phyloP scores from a whole-genome alignment of 106 monocot genomes.

The Posidonia australis region DNA sequence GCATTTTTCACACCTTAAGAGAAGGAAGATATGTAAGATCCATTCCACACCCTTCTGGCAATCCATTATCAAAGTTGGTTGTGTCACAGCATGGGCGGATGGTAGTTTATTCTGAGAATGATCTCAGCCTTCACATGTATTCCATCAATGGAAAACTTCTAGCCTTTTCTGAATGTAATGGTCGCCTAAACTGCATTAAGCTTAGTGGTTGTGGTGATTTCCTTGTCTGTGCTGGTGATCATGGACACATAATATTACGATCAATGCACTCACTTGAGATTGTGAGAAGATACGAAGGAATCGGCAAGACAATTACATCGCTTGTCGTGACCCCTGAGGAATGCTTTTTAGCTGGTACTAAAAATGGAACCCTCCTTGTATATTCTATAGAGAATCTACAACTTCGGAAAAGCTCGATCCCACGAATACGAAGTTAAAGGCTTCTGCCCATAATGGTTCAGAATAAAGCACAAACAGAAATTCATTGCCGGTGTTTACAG shows the following conservation, averaged over 20 bases:
- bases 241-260: slow-evolving; percentile 79
- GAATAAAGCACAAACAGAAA: neutral
- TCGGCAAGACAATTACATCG: slow-evolving; percentile 75
- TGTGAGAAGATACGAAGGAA: slow-evolving; percentile 66
- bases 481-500: neutral
- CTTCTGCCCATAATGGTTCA: slow-evolving; percentile 15
- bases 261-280: slow-evolving; percentile 94
- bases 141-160: slow-evolving; percentile 82
- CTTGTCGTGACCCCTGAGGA: slow-evolving; percentile 84
- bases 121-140: slow-evolving; percentile 87
- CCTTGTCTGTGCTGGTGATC: slow-evolving; percentile 89
- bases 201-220: slow-evolving; percentile 85
- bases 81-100: slow-evolving; percentile 70
- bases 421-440: slow-evolving; percentile 33
- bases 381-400: slow-evolving; percentile 93
- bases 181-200: slow-evolving; percentile 78
- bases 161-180: slow-evolving; percentile 73
- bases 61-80: slow-evolving; percentile 68
- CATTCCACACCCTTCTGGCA: slow-evolving; percentile 70
- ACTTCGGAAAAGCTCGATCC: slow-evolving; percentile 34
- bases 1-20: slow-evolving; percentile 82
- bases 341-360: slow-evolving; percentile 93
- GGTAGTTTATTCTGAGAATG: slow-evolving; percentile 77
- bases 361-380: slow-evolving; percentile 75
- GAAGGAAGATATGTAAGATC: slow-evolving; percentile 90